Conservation (phyloP, 1,284 basidiomycete genomes). For the Ceratobasidium sp. region DNA sequence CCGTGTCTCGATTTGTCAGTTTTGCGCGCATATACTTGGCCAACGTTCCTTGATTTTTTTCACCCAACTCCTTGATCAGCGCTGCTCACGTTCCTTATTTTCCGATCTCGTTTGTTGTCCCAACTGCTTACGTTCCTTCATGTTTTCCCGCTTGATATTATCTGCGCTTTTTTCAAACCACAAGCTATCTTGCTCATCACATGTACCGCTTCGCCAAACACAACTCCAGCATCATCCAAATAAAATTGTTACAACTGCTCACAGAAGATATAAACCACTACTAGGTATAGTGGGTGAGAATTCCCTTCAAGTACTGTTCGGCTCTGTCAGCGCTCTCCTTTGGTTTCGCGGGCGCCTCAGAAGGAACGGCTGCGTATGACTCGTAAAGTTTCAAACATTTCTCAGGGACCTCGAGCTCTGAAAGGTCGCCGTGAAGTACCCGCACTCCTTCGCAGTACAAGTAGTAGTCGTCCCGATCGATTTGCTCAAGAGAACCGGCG, state of each 20-base stretch:
- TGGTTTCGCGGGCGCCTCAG: constrained; percentile 18
- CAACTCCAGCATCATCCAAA: no score
- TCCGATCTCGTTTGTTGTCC: background rate
- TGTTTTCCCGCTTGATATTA: background rate
- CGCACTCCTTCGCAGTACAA: constrained; percentile 52
- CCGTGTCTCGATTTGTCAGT: background rate
- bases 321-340: constrained; percentile 24
- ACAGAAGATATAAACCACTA: background rate
- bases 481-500: constrained; percentile 49
- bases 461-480: constrained; percentile 55
- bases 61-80: background rate
- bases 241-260: background rate
- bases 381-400: constrained; percentile 26
- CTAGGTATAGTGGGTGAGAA: background rate
- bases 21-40: constrained; percentile 4
- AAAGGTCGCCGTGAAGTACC: constrained; percentile 49
- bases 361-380: background rate
- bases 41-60: background rate
- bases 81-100: constrained; percentile 1
- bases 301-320: constrained; percentile 31
- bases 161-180: background rate
- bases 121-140: background rate
- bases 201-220: no score
- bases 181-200: background rate
- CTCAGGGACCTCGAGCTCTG: constrained; percentile 38